These are phyloP conservation scores for Trichosporon sp. DNA, from an alignment of 1,284 basidiomycete genomes.

Conservation along the genomic window DNA sequence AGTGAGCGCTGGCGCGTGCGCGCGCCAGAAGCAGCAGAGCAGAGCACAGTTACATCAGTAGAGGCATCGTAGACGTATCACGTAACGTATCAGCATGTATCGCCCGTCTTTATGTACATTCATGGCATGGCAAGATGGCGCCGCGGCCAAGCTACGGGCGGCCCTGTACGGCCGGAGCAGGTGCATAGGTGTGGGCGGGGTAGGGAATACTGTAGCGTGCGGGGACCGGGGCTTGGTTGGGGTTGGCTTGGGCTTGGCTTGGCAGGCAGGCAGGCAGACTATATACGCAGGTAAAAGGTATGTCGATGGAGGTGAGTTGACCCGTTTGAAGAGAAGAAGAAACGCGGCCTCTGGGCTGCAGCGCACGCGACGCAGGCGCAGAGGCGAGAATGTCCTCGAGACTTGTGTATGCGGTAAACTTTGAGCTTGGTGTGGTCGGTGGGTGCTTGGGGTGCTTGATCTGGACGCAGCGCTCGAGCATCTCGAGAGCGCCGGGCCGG, in stretches of 20 bases:
- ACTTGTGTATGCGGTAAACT: background rate
- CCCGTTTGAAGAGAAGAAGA: background rate
- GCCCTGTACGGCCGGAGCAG: too few relatives aligned
- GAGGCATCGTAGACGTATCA: background rate
- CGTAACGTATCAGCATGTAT: background rate
- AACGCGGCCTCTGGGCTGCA: background rate
- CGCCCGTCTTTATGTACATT: too few relatives aligned
- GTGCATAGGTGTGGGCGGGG: too few relatives aligned
- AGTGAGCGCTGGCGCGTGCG: constrained; percentile 10
- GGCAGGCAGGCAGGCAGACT: too few relatives aligned
- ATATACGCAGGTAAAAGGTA: background rate
- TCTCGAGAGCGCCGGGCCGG: background rate
- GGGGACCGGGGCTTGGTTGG: too few relatives aligned
- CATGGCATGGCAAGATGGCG: too few relatives aligned
- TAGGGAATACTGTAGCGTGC: too few relatives aligned
- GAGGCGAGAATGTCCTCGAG: background rate
- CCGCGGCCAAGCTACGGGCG: too few relatives aligned
- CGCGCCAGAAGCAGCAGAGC: constrained; percentile 32
- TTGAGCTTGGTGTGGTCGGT: background rate
- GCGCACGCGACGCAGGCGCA: too few relatives aligned
- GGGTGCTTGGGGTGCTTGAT: background rate
- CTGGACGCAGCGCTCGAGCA: background rate
- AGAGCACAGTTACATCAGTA: background rate
- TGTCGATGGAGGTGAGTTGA: background rate
- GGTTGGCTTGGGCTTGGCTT: background rate